Evolutionary conservation across 257 asterid genomes (phyloP), one percentile per base, ranked within the genome.

Genomic region (Striga asiatica): DNA sequence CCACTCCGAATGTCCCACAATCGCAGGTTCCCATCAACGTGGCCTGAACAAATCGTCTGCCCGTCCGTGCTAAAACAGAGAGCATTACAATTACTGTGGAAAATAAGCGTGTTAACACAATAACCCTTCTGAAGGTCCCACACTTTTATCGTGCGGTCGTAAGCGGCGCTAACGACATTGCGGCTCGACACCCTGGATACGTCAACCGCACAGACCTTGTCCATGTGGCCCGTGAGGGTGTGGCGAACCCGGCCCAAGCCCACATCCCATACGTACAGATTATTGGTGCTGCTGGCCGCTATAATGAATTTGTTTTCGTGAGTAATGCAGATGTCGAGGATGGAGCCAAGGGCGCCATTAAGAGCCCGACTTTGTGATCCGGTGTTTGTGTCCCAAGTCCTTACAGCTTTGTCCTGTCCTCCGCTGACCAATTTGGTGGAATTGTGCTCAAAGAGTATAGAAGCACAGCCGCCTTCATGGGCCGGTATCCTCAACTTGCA

Each of bases 41-140:
- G 98, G 58, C 98, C 95, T 0, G 97, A 82, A 66, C 80, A 84
- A 54, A 91, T 77, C 12, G 95, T 87, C 64, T 71, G 81, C 17
- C 94, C 98, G 50, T 87, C 98, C 76, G 68, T 77, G 73, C 98
- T 82, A 50, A 91, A 82, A 35, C 88, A 67, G 56, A 91, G 68
- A n/a, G 95, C 78, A 54, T 91, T 91, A 62, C 97, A 91, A 61
- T 91, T 91, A 66, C 97, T 91, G 67, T 70, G 89, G 68, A 75
- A 91, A 16, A 87, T 58, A 47, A 87, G 76, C 4, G 97, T 87
- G 63, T 77, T 91, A 12, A 68, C 77, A 52, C 94, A 81, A 56
- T 82, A 91, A 42, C 98, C 98, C 41, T 73, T 87, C 70, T 77
- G 84, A 66, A 91, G 83, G 71, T 91, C 97, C 98, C 98, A 91